phyloP scores from a whole-genome alignment of 2,329 filamentous ascomycete species.

The Aaosphaeria pasadenensis region DNA sequence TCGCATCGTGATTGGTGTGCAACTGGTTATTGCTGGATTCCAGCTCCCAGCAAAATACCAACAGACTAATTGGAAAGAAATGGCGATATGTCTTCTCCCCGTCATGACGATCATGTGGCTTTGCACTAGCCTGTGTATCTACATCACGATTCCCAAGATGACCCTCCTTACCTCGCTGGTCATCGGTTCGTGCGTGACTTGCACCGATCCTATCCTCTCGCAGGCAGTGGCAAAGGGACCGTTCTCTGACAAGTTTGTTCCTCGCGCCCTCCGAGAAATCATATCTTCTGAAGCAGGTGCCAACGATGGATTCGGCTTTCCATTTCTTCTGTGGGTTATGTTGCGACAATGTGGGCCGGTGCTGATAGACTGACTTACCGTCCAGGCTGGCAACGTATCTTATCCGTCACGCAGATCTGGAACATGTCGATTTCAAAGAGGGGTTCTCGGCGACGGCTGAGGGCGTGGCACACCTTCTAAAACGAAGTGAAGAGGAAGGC shows the following conservation, averaged over 20 bases:
- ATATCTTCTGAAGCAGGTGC: constrained; percentile 62
- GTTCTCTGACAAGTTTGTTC: constrained; percentile 61
- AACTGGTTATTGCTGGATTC: constrained; percentile 62
- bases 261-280: constrained; percentile 56
- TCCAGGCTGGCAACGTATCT: constrained; percentile 51
- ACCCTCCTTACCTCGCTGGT: constrained; percentile 50
- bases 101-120: constrained; percentile 64
- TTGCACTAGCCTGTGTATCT: constrained; percentile 54
- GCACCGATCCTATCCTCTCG: constrained; percentile 61
- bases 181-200: constrained; percentile 60
- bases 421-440: constrained; percentile 20
- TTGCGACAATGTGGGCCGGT: background rate
- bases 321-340: constrained; percentile 50
- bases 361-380: background rate
- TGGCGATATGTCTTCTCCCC: constrained; percentile 55
- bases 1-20: constrained; percentile 61
- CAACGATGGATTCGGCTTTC: constrained; percentile 63
- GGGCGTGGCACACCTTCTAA: constrained; percentile 5
- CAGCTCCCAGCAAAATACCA: constrained; percentile 59
- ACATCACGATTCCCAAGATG: constrained; percentile 54
- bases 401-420: constrained; percentile 51
- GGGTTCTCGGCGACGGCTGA: constrained; percentile 1
- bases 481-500: constrained; percentile 12
- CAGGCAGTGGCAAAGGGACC: constrained; percentile 62
- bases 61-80: constrained; percentile 49